Base-by-base conservation (phyloP, 108 stramenopile species). In the Nitzschia sp. region DNA sequence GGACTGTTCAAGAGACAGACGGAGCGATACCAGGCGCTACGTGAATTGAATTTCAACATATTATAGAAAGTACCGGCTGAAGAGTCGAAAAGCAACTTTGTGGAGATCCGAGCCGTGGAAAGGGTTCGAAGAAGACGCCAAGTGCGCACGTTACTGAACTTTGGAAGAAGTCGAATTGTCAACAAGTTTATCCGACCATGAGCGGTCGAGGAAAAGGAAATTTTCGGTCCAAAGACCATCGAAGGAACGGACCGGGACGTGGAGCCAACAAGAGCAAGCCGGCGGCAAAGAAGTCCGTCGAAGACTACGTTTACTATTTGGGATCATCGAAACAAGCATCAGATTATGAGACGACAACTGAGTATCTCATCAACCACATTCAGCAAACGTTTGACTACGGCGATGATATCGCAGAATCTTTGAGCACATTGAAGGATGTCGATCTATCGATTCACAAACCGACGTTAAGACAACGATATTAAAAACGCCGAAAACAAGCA, bases 261-360 rank as follows among this genome's bases (percentile, higher is more conserved):
- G n/a, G n/a, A n/a, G n/a, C n/a, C n/a, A n/a, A n/a, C n/a, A n/a
- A n/a, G n/a, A n/a, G n/a, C n/a, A n/a, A n/a, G n/a, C n/a, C n/a
- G n/a, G n/a, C n/a, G 53, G 6, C 8, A 19, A 54, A 54, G 19
- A 9, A n/a, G n/a, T 23, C 53, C 24, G 6, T 19, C 15, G 19
- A 6, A 23, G 53, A 54, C 15, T n/a, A 54, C 19, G 24, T 6
- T 6, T 59, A 59, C 32, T 59, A 59, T 19, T 13, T 59, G 8
- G 58, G 58, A 13, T 59, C 58, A 54, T 18, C 53, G 6, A 54
- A 54, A 54, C 53, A 54, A 6, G 53, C 53, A 19, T n/a, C 13
- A 18, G 58, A 59, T 21, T 59, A 59, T 34, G 58, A 59, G 6
- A 59, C 15, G 5, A 59, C 58, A 17, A 59, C 58, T 11, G 58